Evolutionary conservation across 345 rosid genomes (phyloP).

Genomic region (Populus ilicifolia): DNA sequence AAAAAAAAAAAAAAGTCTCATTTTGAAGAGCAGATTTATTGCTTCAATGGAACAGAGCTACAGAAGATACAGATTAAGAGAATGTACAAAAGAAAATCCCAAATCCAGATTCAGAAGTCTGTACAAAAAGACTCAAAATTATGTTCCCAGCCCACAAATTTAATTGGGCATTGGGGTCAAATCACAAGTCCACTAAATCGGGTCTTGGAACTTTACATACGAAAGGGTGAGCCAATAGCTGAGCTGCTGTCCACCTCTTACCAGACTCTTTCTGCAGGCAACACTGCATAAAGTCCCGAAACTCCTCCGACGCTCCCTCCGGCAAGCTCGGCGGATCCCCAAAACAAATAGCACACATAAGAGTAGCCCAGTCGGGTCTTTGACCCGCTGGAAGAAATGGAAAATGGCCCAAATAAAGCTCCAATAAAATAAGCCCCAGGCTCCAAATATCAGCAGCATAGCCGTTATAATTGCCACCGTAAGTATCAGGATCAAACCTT

Average conservation of each 20-base stretch:
- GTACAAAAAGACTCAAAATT: constrained; percentile 1
- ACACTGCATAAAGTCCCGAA: constrained; percentile 58
- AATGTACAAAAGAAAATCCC: neutral
- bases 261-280: constrained; percentile 77
- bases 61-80: neutral
- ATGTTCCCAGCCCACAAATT: neutral
- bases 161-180: neutral
- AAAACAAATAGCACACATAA: constrained; percentile 89
- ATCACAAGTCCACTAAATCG: neutral
- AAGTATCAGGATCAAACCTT: constrained; percentile 64
- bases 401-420: constrained; percentile 71
- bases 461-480: constrained; percentile 56
- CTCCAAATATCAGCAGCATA: constrained; percentile 91
- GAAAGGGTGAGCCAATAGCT: constrained; percentile 68
- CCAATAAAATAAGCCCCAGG: constrained; percentile 70
- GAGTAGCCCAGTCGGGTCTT: constrained; percentile 83
- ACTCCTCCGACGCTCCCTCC: constrained; percentile 53
- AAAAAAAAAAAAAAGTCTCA: neutral
- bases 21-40: neutral
- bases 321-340: constrained; percentile 75
- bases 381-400: constrained; percentile 65
- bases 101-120: neutral
- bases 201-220: constrained; percentile 17
- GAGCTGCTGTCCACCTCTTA: constrained; percentile 65
- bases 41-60: neutral